A percentile compares a stretch with the other conserved stretches of the same genome.
Evolutionary conservation across 106 monocot genomes (phyloP).

Genomic region (Dendrobium nobile): DNA sequence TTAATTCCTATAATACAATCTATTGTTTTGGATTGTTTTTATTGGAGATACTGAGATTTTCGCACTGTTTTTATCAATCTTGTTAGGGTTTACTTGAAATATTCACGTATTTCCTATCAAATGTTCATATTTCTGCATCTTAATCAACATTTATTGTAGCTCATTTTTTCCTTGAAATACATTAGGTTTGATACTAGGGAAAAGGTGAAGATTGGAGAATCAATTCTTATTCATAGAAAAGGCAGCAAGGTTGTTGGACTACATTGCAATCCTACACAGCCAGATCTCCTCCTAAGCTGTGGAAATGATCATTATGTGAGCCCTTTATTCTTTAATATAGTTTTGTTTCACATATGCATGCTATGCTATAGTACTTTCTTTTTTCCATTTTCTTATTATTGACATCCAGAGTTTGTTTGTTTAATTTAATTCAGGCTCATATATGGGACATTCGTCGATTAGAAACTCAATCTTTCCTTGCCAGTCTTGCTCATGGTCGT

Average conservation of each 20-base stretch:
- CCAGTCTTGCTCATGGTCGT: constrained; percentile 64
- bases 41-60: too few relatives aligned
- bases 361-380: not conserved
- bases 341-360: not conserved
- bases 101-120: too few relatives aligned
- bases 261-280: constrained; percentile 81
- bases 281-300: constrained; percentile 82
- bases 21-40: too few relatives aligned
- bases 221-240: constrained; percentile 74
- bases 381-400: too few relatives aligned
- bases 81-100: too few relatives aligned
- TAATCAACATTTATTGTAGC: not conserved
- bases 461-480: constrained; percentile 44
- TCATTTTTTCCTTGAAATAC: not conserved
- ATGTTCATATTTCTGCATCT: not conserved
- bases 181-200: constrained; percentile 63
- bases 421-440: constrained; percentile 42
- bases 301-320: constrained; percentile 99
- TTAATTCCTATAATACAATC: too few relatives aligned
- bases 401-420: not conserved
- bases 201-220: constrained; percentile 31
- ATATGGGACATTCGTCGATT: constrained; percentile 81
- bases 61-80: too few relatives aligned
- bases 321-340: constrained; percentile 7
- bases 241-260: constrained; percentile 85